Evolutionary conservation across 2,329 filamentous ascomycete genomes (phyloP), one percentile per base, ranked within the genome.

Genomic region (Colletotrichum sp.): DNA sequence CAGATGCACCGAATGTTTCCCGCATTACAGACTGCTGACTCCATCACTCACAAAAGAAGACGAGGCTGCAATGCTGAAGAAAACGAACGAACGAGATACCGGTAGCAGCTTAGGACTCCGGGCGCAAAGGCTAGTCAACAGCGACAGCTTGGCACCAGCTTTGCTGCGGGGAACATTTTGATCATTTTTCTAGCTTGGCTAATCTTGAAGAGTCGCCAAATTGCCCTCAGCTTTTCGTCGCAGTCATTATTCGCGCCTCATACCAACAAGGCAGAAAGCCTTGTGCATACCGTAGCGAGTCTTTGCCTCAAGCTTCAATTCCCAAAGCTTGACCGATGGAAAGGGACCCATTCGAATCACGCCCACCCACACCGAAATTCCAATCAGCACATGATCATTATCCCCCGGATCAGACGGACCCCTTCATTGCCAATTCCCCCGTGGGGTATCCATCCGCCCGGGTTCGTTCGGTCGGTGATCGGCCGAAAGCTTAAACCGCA

Each of bases 391-490:
- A 15, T 59, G 55, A 21, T 26, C 55, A 18, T 21, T 59, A 1
- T 6, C 6, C 21, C 32, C 44, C 57, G 69, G 69, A 72, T 57
- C 39, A 71, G 71, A 71, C 59, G 67, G 59, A 65, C 66, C 59
- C 63, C 59, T 65, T 59, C 24, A 21, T 30, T 36, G 21, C 15
- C 21, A 52, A 34, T 3, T 65, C 18, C 24, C 26, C 26, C 59
- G 30, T n/a, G 44, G 28, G 6, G 9, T 32, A 18, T 24, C 59
- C 69, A 34, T 63, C 28, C 15, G 13, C 57, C 39, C 59, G n/a
- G 28, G 28, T 18, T 26, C 49, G 18, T 15, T 36, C 63, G 73
- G 57, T n/a, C 7, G 63, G 15, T n/a, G 26, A 21, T 59, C 39
- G n/a, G 15, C 69, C 63, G 73, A 76, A 62, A 68, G 63, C 15